Evolutionary conservation across 352 stramenopile genomes (phyloP).

Genomic region (Phytophthora kernoviae): DNA sequence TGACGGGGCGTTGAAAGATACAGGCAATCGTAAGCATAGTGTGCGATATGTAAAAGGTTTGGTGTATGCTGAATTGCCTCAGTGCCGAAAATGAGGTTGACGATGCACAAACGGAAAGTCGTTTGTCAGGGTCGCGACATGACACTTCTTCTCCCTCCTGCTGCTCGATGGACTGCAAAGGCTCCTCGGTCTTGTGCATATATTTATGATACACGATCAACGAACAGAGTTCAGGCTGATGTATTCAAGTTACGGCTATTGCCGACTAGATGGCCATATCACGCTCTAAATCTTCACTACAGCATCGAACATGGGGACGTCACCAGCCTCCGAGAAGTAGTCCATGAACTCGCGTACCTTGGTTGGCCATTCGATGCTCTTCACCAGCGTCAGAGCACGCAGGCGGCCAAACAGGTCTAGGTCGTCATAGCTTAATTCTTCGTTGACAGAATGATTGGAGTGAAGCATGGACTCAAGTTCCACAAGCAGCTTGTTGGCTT

Average conservation of each 20-base stretch:
- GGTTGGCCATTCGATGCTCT: slow-evolving; percentile 47
- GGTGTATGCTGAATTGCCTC: too few species aligned
- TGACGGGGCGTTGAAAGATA: too few species aligned
- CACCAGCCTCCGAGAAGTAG: slow-evolving; percentile 36
- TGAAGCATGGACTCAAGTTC: slow-evolving; percentile 44
- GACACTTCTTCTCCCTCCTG: too few species aligned
- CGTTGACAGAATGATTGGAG: slow-evolving; percentile 46
- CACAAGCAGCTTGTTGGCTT: slow-evolving; percentile 40
- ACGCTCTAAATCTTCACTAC: slow-evolving; percentile 45
- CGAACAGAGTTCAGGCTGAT: neutral
- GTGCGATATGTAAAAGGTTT: too few species aligned
- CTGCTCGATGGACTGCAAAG: too few species aligned
- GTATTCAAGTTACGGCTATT: neutral
- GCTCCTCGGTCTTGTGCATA: too few species aligned
- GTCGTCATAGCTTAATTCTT: slow-evolving; percentile 57
- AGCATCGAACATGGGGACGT: slow-evolving; percentile 43
- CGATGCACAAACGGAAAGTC: too few species aligned
- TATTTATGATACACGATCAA: too few species aligned
- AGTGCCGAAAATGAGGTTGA: too few species aligned
- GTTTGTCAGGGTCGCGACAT: too few species aligned
- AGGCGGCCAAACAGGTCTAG: slow-evolving; percentile 50
- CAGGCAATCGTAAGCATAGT: too few species aligned
- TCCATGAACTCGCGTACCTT: slow-evolving; percentile 56
- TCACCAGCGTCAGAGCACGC: slow-evolving; percentile 51
- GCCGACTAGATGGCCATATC: neutral